phyloP scores from a whole-genome alignment of 129 eudicot genomes.

The Helichrysum umbraculigerum region DNA sequence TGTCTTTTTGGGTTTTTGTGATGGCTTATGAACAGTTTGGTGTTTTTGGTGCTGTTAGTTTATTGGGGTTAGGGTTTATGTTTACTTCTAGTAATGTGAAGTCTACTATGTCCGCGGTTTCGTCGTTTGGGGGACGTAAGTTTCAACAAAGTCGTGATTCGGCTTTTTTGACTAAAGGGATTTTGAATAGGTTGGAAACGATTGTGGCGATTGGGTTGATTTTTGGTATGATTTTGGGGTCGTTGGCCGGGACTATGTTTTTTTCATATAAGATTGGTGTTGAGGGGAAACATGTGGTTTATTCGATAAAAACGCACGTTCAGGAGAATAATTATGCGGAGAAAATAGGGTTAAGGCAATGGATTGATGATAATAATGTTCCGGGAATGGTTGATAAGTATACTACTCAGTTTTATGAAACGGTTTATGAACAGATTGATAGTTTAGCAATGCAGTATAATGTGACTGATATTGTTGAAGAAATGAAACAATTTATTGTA shows the following conservation, averaged over 20 bases:
- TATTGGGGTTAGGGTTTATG: constrained; percentile 73
- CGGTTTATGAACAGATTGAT: constrained; percentile 82
- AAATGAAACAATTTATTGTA: constrained; percentile 42
- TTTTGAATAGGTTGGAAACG: constrained; percentile 63
- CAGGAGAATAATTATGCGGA: constrained; percentile 82
- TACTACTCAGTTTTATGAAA: constrained; percentile 64
- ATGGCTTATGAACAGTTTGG: constrained; percentile 80
- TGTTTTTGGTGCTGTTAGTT: constrained; percentile 48
- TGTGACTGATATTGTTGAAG: constrained; percentile 74
- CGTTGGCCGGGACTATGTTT: constrained; percentile 57
- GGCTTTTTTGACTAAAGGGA: constrained; percentile 68
- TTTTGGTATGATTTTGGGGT: constrained; percentile 70
- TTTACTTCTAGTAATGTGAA: constrained; percentile 61
- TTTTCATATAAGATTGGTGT: constrained; percentile 86
- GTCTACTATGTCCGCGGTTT: constrained; percentile 65
- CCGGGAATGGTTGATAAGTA: constrained; percentile 85
- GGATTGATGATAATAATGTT: constrained; percentile 95
- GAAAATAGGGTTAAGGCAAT: constrained; percentile 72
- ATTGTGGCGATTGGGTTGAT: constrained; percentile 87
- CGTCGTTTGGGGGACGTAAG: constrained; percentile 61
- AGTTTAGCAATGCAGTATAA: constrained; percentile 81
- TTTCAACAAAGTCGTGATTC: constrained; percentile 38
- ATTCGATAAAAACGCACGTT: constrained; percentile 72
- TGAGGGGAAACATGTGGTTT: constrained; percentile 88
- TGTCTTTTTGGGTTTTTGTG: constrained; percentile 84